phyloP scores from a whole-genome alignment of 257 asterid genomes.

The Echites panduratus region DNA sequence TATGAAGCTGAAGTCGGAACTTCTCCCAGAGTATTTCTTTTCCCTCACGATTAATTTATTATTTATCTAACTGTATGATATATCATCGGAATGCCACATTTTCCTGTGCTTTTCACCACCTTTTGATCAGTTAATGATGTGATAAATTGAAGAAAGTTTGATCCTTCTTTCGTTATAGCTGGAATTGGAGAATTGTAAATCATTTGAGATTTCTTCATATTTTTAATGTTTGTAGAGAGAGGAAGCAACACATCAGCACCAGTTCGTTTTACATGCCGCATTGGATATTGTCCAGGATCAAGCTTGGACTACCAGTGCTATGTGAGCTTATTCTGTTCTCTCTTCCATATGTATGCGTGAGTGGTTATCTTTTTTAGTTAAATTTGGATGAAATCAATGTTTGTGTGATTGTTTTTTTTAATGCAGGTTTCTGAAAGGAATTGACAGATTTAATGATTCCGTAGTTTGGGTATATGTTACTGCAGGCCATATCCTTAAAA shows the following conservation, averaged over 20 bases:
- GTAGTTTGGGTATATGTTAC: slow-evolving; percentile 78
- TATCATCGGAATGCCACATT: not conserved
- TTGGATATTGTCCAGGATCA: slow-evolving; percentile 76
- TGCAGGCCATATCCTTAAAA: slow-evolving; percentile 89
- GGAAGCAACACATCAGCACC: slow-evolving; percentile 88
- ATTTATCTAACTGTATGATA: too few relatives aligned
- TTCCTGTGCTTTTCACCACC: not conserved
- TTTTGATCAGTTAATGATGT: not conserved
- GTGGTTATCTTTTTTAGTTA: not conserved
- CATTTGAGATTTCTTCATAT: not conserved
- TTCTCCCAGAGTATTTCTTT: slow-evolving; percentile 57
- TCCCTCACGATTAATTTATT: not conserved
- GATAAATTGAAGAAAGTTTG: not conserved
- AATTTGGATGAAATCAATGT: not conserved
- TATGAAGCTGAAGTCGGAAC: slow-evolving; percentile 99
- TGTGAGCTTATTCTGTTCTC: slow-evolving; percentile 39
- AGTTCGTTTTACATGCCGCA: slow-evolving; percentile 80
- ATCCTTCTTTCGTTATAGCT: not conserved
- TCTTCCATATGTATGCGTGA: not conserved
- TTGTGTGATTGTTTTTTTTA: not conserved
- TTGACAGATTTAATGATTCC: slow-evolving; percentile 78
- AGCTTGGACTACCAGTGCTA: slow-evolving; percentile 91
- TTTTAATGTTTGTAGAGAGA: slow-evolving; percentile 42
- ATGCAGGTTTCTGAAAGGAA: slow-evolving; percentile 63
- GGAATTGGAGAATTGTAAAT: not conserved